These are phyloP conservation scores for Plasmodium vinckei DNA, from an alignment of 169 alveolate species.

Conservation along the genomic window DNA sequence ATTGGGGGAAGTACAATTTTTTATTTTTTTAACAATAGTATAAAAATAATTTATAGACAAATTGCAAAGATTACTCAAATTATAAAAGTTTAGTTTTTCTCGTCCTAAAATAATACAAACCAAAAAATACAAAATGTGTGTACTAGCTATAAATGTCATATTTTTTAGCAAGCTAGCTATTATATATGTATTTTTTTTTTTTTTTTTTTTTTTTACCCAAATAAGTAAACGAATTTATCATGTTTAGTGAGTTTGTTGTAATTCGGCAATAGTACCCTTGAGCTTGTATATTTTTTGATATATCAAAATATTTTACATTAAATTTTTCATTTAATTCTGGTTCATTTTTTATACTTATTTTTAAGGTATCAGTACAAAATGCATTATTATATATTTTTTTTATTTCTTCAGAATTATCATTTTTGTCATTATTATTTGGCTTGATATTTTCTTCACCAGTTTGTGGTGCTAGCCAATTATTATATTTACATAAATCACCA, in stretches of 20 bases:
- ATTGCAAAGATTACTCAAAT: slow-evolving; percentile 44
- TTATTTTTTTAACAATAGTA: slow-evolving; percentile 21
- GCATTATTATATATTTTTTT: slow-evolving; percentile 34
- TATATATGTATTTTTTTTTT: not conserved
- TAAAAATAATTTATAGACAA: slow-evolving; percentile 64
- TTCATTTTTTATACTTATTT: slow-evolving; percentile 30
- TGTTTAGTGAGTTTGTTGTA: slow-evolving; percentile 48
- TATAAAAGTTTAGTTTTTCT: slow-evolving; percentile 35
- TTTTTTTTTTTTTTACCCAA: slow-evolving; percentile 19
- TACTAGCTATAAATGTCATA: not conserved
- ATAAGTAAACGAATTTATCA: slow-evolving; percentile 63
- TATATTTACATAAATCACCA: slow-evolving; percentile 48
- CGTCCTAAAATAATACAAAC: slow-evolving; percentile 12
- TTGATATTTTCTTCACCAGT: not conserved
- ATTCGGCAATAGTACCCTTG: slow-evolving; percentile 53
- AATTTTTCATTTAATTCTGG: slow-evolving; percentile 11
- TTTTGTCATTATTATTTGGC: not conserved
- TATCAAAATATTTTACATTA: slow-evolving; percentile 46
- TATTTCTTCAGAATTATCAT: not conserved
- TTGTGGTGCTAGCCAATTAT: slow-evolving; percentile 4
- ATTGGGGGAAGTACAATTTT: not conserved
- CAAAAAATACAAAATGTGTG: not conserved
- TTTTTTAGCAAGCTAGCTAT: not conserved
- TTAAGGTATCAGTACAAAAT: slow-evolving; percentile 50
- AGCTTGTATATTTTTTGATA: slow-evolving; percentile 27